Evolutionary conservation across 2,329 filamentous ascomycete species (phyloP), one percentile per base, ranked within the genome.

Genomic region (Fusarium tricinctum): DNA sequence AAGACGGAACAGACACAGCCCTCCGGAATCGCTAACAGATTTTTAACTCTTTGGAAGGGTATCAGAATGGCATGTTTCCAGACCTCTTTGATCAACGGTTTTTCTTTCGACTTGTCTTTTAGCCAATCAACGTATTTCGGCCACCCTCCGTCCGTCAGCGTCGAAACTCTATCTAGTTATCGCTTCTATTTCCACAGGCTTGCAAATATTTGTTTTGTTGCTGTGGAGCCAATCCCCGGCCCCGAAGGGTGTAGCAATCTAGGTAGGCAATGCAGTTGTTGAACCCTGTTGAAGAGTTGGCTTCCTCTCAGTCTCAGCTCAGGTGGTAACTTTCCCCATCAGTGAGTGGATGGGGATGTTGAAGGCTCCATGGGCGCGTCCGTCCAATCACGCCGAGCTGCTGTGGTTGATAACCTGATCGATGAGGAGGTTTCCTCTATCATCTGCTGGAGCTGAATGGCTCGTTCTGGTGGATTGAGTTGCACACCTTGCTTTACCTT

Each of bases 91-190:
- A 39, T 44, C 40, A 49, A 30, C 43, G 40, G 28, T 26, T 42
- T 14, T 33, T 33, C 13, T 42, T 40, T 42, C 44, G 8, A 32
- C 6, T 32, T 28, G 23, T 10, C 13, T 38, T 22, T 35, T 10
- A 32, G 10, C 66, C 62, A 69, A 69, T 63, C 20, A 63, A 13
- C 7, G 28, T 38, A 22, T 43, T 67, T 46, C 66, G 66, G 66
- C 39, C 39, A 20, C 20, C 35, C 45, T 70, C 66, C 66, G 62
- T 39, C 45, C 26, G 40, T 40, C 49, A 47, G 48, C 28, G 38
- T 51, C n/a, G 35, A 51, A 60, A 69, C 47, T 71, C 62, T 69
- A 69, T 64, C 49, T 63, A 8, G 23, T 23, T 23, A 58, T 40
- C 43, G 58, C 48, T 59, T 61, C 44, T 39, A 49, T 28, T 57